Evolutionary conservation across 2,329 filamentous ascomycete species (phyloP).

Genomic region (Scytalidium lignicola): DNA sequence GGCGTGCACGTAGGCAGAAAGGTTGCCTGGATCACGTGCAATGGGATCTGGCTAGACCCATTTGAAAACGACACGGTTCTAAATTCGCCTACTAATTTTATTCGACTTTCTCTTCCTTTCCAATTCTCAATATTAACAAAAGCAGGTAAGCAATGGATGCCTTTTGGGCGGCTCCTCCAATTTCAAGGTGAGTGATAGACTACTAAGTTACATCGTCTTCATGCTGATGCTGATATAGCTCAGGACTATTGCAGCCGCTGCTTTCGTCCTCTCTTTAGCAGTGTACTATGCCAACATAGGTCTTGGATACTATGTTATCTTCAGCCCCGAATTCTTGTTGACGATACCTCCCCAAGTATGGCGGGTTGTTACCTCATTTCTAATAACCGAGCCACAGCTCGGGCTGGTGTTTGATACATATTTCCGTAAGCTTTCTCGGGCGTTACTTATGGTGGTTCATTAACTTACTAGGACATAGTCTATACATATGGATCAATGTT

Average conservation of each 20-base stretch:
- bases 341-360: conserved; percentile 40
- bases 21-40: background rate
- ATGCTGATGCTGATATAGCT: conserved; percentile 40
- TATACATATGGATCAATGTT: conserved; percentile 62
- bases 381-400: conserved; percentile 28
- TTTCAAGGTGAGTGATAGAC: conserved; percentile 51
- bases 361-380: conserved; percentile 31
- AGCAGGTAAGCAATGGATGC: conserved; percentile 46
- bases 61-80: background rate
- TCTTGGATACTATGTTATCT: conserved; percentile 43
- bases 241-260: conserved; percentile 60
- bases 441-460: conserved; percentile 8
- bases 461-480: conserved; percentile 36
- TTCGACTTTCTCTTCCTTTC: background rate
- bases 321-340: conserved; percentile 43
- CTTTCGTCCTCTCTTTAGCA: conserved; percentile 53
- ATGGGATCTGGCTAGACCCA: background rate
- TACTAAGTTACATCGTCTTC: conserved; percentile 8
- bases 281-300: conserved; percentile 49
- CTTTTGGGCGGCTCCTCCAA: conserved; percentile 61
- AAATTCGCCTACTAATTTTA: background rate
- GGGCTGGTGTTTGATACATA: conserved; percentile 63
- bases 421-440: conserved; percentile 45
- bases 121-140: conserved; percentile 1
- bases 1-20: too few relatives aligned